These are phyloP conservation scores for Copromyces sp. DNA, from an alignment of 495 filamentous ascomycete species.

Conservation along the genomic window DNA sequence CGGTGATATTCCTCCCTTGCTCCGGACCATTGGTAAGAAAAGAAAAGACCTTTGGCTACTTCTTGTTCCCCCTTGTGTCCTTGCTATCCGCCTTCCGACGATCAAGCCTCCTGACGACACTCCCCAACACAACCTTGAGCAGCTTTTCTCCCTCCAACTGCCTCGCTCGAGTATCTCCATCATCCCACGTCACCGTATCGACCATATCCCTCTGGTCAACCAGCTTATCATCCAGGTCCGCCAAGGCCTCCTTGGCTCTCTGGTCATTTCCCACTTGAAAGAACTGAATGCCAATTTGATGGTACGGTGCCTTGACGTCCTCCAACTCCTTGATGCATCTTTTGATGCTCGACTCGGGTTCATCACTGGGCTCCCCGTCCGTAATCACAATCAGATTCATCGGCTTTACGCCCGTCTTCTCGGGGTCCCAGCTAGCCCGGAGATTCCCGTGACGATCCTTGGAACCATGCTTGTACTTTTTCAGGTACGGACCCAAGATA, in stretches of 20 bases:
- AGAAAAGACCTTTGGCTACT: neutral
- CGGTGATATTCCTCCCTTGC: neutral
- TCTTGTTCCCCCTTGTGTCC: neutral
- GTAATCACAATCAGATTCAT: conserved; percentile 93
- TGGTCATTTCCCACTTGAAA: conserved; percentile 84
- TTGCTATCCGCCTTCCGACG: conserved; percentile 17
- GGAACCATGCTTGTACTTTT: conserved; percentile 15
- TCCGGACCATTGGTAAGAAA: neutral
- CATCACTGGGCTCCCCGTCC: conserved; percentile 75
- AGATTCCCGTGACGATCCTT: conserved; percentile 7
- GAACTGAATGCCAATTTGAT: conserved; percentile 93
- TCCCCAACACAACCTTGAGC: conserved; percentile 73
- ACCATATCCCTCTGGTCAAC: conserved; percentile 72
- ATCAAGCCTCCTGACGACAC: conserved; percentile 56
- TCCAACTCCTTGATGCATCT: conserved; percentile 62
- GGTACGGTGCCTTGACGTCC: conserved; percentile 56
- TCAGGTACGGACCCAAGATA: conserved; percentile 62
- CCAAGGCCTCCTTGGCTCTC: conserved; percentile 51
- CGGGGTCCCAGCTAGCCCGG: conserved; percentile 29
- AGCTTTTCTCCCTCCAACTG: conserved; percentile 50
- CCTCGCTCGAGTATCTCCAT: conserved; percentile 24
- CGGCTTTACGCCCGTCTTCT: conserved; percentile 48
- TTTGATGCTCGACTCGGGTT: conserved; percentile 58
- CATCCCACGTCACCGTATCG: conserved; percentile 74
- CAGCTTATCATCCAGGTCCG: conserved; percentile 72